A percentile compares a stretch with the other conserved stretches of the same genome.
These are phyloP conservation scores for Orychophragmus violaceus DNA, from an alignment of 345 rosid genomes.

Conservation along the genomic window DNA sequence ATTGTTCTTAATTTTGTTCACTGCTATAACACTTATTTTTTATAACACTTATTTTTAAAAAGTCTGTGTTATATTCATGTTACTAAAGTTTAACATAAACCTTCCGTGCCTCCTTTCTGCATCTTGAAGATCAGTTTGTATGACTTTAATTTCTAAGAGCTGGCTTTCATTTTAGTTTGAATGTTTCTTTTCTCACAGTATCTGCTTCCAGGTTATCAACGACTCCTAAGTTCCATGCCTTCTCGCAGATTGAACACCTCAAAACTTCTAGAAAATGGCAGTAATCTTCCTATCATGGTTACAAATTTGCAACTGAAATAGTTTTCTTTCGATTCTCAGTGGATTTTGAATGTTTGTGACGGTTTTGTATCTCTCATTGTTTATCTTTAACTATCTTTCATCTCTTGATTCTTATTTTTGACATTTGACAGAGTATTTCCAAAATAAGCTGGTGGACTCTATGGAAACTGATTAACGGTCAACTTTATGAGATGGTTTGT, in stretches of 20 bases:
- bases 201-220: conserved; percentile 99
- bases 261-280: conserved; percentile 88
- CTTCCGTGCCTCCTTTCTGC: too few species aligned
- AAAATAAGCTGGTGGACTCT: conserved; percentile 97
- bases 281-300: conserved; percentile 37
- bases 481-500: conserved; percentile 65
- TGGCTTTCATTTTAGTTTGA: conserved; percentile 37
- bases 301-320: not conserved
- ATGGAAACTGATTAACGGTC: too few species aligned
- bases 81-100: too few species aligned
- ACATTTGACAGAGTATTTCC: conserved; percentile 80
- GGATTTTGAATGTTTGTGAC: not conserved
- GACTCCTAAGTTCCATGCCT: conserved; percentile 92
- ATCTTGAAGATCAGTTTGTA: conserved; percentile 14
- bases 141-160: conserved; percentile 23
- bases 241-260: conserved; percentile 94
- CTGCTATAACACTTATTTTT: too few species aligned
- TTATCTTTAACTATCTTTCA: not conserved
- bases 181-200: conserved; percentile 63
- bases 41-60: too few species aligned
- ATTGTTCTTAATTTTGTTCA: too few species aligned
- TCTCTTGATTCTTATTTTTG: conserved; percentile 1
- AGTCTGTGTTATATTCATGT: too few species aligned
- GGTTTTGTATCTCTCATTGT: not conserved
- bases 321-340: not conserved